Base-by-base conservation (phyloP, 2,329 filamentous ascomycete genomes). In the Trichoderma pleuroti region DNA sequence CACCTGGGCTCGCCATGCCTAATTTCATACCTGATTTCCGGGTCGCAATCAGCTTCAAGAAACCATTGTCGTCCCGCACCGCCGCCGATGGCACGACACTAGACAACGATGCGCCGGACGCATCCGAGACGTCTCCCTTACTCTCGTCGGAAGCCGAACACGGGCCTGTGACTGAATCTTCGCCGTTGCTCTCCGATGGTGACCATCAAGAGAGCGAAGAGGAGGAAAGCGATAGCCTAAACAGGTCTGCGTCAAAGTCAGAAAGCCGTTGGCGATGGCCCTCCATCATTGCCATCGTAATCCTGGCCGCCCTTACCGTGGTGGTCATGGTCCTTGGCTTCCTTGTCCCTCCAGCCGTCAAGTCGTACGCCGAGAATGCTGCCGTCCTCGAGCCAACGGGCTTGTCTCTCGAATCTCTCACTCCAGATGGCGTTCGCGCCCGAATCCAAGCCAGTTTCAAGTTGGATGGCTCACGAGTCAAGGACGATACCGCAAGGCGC, bases 331-430 rank as follows among this genome's bases (percentile, higher is more conserved):
- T 92, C 18, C 83, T 95, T 70, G 93, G 90, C 18, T 97, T 97
- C 81, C 87, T 97, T 68, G 88, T 92, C 0, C 94, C 95, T 2
- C 90, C 91, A 18, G 88, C 91, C 9, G 88, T 97, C 12, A 90
- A 97, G 80, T 88, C 93, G 78, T 99, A 99, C 80, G 93, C 92
- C 62, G 91, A 95, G 81, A 86, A 94, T 79, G 93, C 94, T 4
- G 86, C 91, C 28, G 89, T 95, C 21, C 88, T 99, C 74, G 89
- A 94, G 77, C 93, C 96, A 2, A 94, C 91, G 7, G 92, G 91
- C 74, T 82, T 99, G 24, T 93, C 94, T 2, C 90, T 99, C 72
- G 92, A 96, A 76, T 93, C 92, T 2, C 92, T 98, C 74, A 98
- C 93, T 0, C 78, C 88, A 9, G 86, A 90, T 71, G 95, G 96